Evolutionary conservation across 345 rosid species (phyloP), one percentile per base, ranked within the genome.

Genomic region (Microthlaspi erraticum): DNA sequence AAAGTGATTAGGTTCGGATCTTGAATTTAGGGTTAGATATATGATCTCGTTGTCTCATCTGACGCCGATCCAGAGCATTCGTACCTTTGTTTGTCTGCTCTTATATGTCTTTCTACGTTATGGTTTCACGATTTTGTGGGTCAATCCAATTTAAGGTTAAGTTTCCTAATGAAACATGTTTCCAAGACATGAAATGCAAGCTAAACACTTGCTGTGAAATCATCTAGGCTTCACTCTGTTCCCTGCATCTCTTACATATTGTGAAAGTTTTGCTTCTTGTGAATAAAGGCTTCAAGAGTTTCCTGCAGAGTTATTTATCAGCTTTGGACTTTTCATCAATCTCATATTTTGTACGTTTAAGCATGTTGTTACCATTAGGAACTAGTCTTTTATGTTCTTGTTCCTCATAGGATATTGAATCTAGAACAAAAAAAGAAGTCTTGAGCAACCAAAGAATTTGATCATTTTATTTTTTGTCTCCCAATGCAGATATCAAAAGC

Each of bases 401-500:
- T 1, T 52, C 37, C 46, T 50, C 20, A 14, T 33, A 5, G 9
- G 8, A 17, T 71, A 37, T 53, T 31, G 54, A 31, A 31, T 16
- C 10, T 41, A 32, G 10, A 43, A n/a, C 17, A 37, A 12, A 36
- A 13, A 57, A 68, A 53, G 13, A 50, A 10, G 31, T 41, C 23
- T 56, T 45, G 41, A 7, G 46, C 4, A 13, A 39, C 66, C 11
- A 63, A 63, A 18, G 9, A 38, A 39, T 41, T 39, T 74, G 54
- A 66, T 58, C 29, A 13, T 52, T 31, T 57, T 9, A 14, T 0
- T 60, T 18, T 6, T 49, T 51, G 67, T 59, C 55, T 67, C 34
- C 31, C 18, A 36, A 29, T 4, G 45, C 70, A 75, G 78, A 46
- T 68, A 16, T 52, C 7, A 2, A 8, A 31, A 46, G 51, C 63